Evolutionary conservation across 108 stramenopile genomes (phyloP), one percentile per base, ranked within the genome.

Genomic region (Seminavis robusta): DNA sequence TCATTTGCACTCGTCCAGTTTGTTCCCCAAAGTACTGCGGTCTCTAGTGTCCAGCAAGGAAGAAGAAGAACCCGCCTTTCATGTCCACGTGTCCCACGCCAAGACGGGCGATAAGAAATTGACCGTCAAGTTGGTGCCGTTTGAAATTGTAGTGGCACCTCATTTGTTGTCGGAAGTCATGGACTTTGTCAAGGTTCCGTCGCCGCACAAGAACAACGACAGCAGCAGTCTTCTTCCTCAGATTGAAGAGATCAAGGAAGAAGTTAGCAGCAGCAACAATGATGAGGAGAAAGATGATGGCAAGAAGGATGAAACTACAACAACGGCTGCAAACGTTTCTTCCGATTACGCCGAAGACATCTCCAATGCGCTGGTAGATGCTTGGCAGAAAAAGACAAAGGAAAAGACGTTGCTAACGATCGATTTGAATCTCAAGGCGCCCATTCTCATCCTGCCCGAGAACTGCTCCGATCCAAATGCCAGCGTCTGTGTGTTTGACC

Each of bases 331-430:
- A 13, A 52, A 17, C 31, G 3, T 4, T 11, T 5, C 16, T 11
- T 1, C 21, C 6, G 25, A n/a, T 2, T 25, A 3, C n/a, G 57
- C 63, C 4, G 71, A 76, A 10, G 86, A 84, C 28, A 39, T 88
- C 0, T 81, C 91, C 11, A 63, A 67, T 21, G 84, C 79, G 0
- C 49, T 93, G 24, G 56, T 78, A 37, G 92, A 86, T 33, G 88
- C 86, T 30, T 93, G 92, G 92, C 84, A 89, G 38, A 64, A 69
- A 46, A 88, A 88, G 57, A 79, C 82, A 27, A 59, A 79, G 44
- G 60, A 63, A 27, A 80, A 86, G 52, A 71, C 71, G 33, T 50
- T 69, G 13, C 86, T 83, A 88, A 81, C 52, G 20, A 56, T 93
- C 30, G 86, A 93, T 48, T 61, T 79, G 30, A 84, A 93, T 42